Percentiles rank a stretch among this genome's conserved stretches.
Evolutionary conservation across 805 yeast species (phyloP).

Genomic region (Ogataea wickerhamii): DNA sequence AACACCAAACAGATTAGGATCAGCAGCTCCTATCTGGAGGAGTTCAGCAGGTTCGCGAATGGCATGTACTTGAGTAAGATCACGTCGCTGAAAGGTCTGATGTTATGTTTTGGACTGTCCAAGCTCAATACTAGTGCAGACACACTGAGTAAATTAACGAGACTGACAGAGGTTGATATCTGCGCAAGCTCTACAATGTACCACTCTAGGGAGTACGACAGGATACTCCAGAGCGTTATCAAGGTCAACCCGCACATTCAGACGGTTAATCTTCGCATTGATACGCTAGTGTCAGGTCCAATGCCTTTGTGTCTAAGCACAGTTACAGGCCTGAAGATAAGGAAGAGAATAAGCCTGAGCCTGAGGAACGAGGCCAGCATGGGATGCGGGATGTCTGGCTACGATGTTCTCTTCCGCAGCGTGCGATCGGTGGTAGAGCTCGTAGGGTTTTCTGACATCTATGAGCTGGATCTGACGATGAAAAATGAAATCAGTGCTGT

Average conservation of each 20-base stretch:
- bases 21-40: slow-evolving; percentile 17
- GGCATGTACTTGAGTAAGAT: slow-evolving; percentile 15
- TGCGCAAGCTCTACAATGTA: slow-evolving; percentile 20
- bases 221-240: slow-evolving; percentile 16
- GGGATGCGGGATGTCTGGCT: neutral
- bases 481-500: slow-evolving; percentile 13
- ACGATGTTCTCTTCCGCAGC: slow-evolving; percentile 3
- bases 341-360: slow-evolving; percentile 16
- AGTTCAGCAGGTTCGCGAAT: slow-evolving; percentile 8
- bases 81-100: slow-evolving; percentile 13
- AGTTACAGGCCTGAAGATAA: slow-evolving; percentile 14
- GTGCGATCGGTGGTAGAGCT: slow-evolving; percentile 12
- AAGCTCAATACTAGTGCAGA: slow-evolving; percentile 17
- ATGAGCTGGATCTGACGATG: slow-evolving; percentile 16
- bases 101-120: slow-evolving; percentile 17
- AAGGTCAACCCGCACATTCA: slow-evolving; percentile 13
- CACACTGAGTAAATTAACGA: slow-evolving; percentile 10
- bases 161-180: slow-evolving; percentile 14
- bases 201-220: slow-evolving; percentile 17
- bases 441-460: slow-evolving; percentile 13
- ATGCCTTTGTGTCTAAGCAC: slow-evolving; percentile 15
- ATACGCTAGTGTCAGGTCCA: slow-evolving; percentile 17
- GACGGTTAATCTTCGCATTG: slow-evolving; percentile 14
- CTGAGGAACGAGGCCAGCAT: slow-evolving; percentile 1
- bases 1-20: slow-evolving; percentile 13